Evolutionary conservation across 1,284 basidiomycete genomes (phyloP).

Genomic region (Irpex sp.): DNA sequence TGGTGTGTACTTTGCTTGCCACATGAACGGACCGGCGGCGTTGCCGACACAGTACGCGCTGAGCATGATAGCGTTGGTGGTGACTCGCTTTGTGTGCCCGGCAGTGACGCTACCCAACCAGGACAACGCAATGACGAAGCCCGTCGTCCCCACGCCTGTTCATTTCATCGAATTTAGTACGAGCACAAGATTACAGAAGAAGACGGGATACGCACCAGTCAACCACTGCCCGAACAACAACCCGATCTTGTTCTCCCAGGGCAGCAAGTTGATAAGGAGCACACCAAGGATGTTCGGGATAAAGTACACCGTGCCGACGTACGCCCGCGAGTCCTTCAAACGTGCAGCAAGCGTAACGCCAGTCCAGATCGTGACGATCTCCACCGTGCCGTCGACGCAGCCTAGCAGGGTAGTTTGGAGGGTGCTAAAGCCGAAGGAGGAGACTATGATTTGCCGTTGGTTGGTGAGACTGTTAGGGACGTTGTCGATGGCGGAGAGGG

Average conservation of each 20-base stretch:
- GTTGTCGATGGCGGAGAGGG: conserved; percentile 60
- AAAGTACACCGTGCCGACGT: conserved; percentile 56
- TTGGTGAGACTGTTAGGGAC: conserved; percentile 72
- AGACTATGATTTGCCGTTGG: conserved; percentile 65
- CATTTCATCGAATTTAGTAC: not conserved
- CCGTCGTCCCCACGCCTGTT: conserved; percentile 61
- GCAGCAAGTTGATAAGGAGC: conserved; percentile 61
- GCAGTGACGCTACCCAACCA: conserved; percentile 70
- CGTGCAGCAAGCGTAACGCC: conserved; percentile 56
- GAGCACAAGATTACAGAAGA: not conserved
- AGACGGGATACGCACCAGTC: conserved; percentile 44
- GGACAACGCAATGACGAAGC: conserved; percentile 65
- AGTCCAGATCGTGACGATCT: conserved; percentile 64
- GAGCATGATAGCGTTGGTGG: conserved; percentile 70
- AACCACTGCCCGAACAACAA: conserved; percentile 59
- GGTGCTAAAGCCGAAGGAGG: conserved; percentile 62
- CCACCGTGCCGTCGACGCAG: conserved; percentile 63
- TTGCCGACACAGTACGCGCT: conserved; percentile 70
- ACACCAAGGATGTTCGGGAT: conserved; percentile 61
- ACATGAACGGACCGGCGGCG: conserved; percentile 70
- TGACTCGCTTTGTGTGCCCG: conserved; percentile 71
- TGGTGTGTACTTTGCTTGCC: conserved; percentile 62
- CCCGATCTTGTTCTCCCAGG: conserved; percentile 60
- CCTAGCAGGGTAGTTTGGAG: conserved; percentile 68
- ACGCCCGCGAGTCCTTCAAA: conserved; percentile 56